phyloP scores from a whole-genome alignment of 192 early-diverging fungal species.

The Lobosporangium transversale region DNA sequence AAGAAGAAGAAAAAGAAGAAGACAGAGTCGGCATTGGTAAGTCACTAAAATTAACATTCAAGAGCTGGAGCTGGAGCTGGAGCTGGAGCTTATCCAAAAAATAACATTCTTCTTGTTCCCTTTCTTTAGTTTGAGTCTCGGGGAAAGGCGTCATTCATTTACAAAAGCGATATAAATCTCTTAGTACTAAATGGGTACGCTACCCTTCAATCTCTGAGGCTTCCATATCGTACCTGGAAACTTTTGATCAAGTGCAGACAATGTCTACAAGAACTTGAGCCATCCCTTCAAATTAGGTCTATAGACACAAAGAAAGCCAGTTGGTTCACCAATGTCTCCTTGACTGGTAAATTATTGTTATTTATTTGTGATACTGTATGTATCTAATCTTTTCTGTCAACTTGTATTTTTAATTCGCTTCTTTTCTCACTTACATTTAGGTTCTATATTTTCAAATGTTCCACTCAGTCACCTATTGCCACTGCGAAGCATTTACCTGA shows the following conservation, averaged over 20 bases:
- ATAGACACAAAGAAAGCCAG: too few relatives aligned
- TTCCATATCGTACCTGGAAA: constrained; percentile 3
- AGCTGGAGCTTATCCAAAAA: not conserved
- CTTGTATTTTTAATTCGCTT: too few relatives aligned
- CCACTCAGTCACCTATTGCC: too few relatives aligned
- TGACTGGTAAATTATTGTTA: too few relatives aligned
- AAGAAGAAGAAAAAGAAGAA: too few relatives aligned
- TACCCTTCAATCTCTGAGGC: constrained; percentile 4
- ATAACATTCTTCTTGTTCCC: constrained; percentile 1
- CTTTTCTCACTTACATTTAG: too few relatives aligned
- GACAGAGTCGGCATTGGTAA: constrained; percentile 1
- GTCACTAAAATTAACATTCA: not conserved
- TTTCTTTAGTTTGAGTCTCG: constrained; percentile 1
- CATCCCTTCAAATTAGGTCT: not conserved
- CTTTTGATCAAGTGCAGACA: constrained; percentile 8
- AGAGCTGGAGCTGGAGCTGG: too few relatives aligned
- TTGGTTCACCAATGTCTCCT: too few relatives aligned
- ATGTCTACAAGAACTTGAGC: constrained; percentile 8
- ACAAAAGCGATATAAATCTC: constrained; percentile 1
- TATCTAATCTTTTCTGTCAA: too few relatives aligned
- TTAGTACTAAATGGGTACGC: constrained; percentile 1
- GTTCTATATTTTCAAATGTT: too few relatives aligned
- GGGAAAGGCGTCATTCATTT: not conserved
- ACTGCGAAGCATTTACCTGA: too few relatives aligned
- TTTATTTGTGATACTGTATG: too few relatives aligned